Evolutionary conservation across 257 asterid genomes (phyloP).

Genomic region (Nicotiana tomentosiformis): DNA sequence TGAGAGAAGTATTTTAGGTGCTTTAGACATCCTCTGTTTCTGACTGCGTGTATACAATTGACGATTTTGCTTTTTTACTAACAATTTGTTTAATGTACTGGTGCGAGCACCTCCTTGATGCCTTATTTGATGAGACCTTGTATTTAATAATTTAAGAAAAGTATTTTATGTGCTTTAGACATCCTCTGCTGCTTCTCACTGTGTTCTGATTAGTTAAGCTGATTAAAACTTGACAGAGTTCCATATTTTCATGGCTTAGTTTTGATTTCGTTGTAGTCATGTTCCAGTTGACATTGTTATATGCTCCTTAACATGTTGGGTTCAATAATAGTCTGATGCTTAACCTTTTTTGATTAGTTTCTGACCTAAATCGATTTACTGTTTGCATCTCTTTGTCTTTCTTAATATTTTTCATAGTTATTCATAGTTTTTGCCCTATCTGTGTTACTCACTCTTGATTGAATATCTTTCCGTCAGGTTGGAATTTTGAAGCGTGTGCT

Average conservation of each 20-base stretch:
- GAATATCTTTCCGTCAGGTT: slow-evolving; percentile 46
- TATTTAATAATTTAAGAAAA: not conserved
- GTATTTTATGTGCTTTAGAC: not conserved
- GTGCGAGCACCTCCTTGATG: not conserved
- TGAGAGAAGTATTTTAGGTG: too few relatives aligned
- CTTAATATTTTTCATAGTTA: not conserved
- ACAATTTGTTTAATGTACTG: not conserved
- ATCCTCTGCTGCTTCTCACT: not conserved
- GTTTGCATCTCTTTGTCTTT: not conserved
- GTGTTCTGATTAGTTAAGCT: slow-evolving; percentile 2
- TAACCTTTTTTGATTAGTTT: not conserved
- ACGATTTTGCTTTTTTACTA: not conserved
- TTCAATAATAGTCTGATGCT: not conserved
- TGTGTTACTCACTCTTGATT: not conserved
- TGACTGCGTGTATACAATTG: not conserved
- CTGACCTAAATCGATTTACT: not conserved
- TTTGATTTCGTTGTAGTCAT: not conserved
- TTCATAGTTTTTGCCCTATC: not conserved
- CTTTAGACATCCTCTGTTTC: too few relatives aligned
- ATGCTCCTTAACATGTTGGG: not conserved
- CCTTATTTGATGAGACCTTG: not conserved
- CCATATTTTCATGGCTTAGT: not conserved
- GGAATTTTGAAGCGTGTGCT: slow-evolving; percentile 91
- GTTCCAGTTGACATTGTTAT: not conserved
- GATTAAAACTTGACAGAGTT: not conserved